phyloP scores from a whole-genome alignment of 2,329 filamentous ascomycete species.

The Fusarium temperatum region DNA sequence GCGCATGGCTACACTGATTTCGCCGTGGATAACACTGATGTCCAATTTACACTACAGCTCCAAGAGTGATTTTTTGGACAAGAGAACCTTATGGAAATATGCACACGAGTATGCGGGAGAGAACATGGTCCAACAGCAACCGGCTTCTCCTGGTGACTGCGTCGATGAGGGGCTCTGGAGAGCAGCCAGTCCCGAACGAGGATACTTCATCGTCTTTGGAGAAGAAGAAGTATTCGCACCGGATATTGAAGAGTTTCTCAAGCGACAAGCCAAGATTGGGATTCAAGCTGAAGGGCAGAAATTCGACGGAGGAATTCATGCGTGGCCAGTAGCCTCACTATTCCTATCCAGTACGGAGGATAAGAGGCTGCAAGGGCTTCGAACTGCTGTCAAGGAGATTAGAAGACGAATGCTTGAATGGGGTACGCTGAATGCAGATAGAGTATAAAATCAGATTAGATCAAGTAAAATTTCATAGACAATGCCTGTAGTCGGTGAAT shows the following conservation, averaged over 20 bases:
- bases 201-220: conserved; percentile 77
- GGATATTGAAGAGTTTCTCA: conserved; percentile 71
- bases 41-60: conserved; percentile 75
- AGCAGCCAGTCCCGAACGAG: conserved; percentile 70
- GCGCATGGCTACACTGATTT: conserved; percentile 75
- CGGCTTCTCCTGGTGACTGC: conserved; percentile 74
- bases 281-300: conserved; percentile 65
- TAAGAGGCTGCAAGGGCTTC: conserved; percentile 62
- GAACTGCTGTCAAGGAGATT: conserved; percentile 51
- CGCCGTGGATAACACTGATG: conserved; percentile 81
- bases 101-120: conserved; percentile 72
- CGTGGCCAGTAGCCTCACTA: conserved; percentile 80
- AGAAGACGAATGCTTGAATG: conserved; percentile 44
- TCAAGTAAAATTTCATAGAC: conserved; percentile 64
- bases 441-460: conserved; percentile 66
- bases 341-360: conserved; percentile 61
- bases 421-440: conserved; percentile 19
- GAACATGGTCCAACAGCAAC: conserved; percentile 45
- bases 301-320: conserved; percentile 76
- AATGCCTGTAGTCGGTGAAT: conserved; percentile 37
- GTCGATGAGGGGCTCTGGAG: conserved; percentile 72
- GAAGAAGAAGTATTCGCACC: conserved; percentile 80
- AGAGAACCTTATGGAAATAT: conserved; percentile 72
- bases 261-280: conserved; percentile 62
- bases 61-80: conserved; percentile 78